Percentiles rank a stretch among this genome's conserved stretches.
phyloP scores from a whole-genome alignment of 2,329 filamentous ascomycete species.

The Lecanicillium sp. region DNA sequence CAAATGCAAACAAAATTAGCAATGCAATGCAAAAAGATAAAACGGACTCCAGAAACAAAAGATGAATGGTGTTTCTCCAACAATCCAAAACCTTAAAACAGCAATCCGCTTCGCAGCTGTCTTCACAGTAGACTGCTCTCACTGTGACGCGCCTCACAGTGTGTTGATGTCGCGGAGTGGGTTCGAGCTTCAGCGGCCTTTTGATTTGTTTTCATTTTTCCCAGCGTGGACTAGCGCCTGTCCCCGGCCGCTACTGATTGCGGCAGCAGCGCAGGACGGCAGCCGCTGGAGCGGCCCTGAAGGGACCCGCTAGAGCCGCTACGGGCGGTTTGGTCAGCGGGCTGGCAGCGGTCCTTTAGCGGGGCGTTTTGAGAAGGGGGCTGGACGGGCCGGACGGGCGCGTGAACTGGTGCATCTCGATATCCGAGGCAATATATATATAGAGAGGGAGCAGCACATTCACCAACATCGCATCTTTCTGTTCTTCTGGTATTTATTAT shows the following conservation, averaged over 20 bases:
- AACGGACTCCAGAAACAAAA: not conserved
- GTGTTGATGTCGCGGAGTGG: conserved; percentile 10
- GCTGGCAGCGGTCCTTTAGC: not conserved
- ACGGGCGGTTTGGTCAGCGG: not conserved
- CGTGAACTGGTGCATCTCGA: too few species aligned
- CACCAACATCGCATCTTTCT: too few species aligned
- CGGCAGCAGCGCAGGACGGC: too few species aligned
- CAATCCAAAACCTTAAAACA: not conserved
- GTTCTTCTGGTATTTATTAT: too few species aligned
- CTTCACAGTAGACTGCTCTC: too few species aligned
- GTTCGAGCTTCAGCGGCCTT: not conserved
- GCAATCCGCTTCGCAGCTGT: conserved; percentile 5
- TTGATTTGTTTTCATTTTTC: conserved; percentile 8
- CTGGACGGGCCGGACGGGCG: too few species aligned
- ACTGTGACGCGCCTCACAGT: conserved; percentile 10
- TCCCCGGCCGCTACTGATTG: conserved; percentile 2
- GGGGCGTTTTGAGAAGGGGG: not conserved
- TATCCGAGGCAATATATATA: too few species aligned
- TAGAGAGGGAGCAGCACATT: too few species aligned
- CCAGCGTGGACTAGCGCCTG: conserved; percentile 7
- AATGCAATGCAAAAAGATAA: not conserved
- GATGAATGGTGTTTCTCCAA: too few species aligned
- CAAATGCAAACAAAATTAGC: too few species aligned
- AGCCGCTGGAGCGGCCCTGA: not conserved
- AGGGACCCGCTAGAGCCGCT: not conserved